phyloP scores from a whole-genome alignment of 2,329 filamentous ascomycete genomes.

The Cytospora mali region DNA sequence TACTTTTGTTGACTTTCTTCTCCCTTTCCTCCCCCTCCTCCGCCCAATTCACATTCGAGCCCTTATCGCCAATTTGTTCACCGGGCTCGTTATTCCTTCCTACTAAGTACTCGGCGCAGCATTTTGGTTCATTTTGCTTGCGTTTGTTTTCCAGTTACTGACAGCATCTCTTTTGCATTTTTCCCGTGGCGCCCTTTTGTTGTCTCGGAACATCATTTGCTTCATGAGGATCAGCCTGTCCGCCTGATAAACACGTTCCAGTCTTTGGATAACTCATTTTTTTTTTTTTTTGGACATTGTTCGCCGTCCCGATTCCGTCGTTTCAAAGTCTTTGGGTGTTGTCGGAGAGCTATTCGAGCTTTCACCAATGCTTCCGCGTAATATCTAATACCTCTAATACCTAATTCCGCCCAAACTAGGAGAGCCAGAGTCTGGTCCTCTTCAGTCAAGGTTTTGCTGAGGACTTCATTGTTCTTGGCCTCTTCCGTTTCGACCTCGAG shows the following conservation, averaged over 20 bases:
- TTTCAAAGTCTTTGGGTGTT: background rate
- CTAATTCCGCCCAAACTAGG: conserved; percentile 30
- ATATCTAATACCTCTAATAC: conserved; percentile 33
- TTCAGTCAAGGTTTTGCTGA: conserved; percentile 21
- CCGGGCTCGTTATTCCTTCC: conserved; percentile 10
- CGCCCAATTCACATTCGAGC: background rate
- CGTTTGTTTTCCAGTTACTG: conserved; percentile 19
- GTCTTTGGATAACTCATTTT: conserved; percentile 18
- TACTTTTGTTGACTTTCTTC: conserved; percentile 7
- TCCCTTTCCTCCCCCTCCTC: background rate
- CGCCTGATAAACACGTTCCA: conserved; percentile 21
- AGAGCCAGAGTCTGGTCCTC: conserved; percentile 33
- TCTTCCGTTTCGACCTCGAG: conserved; percentile 20
- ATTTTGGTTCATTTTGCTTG: conserved; percentile 18
- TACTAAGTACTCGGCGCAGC: conserved; percentile 9
- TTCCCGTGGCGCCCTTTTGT: conserved; percentile 21
- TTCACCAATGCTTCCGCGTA: conserved; percentile 33
- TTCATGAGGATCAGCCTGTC: conserved; percentile 10
- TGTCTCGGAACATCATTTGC: conserved; percentile 19
- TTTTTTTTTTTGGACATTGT: conserved; percentile 8
- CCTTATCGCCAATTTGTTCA: conserved; percentile 3
- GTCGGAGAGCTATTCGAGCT: conserved; percentile 13
- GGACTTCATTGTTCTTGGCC: conserved; percentile 23
- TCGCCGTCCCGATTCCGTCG: background rate
- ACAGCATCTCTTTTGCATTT: conserved; percentile 9